These are phyloP conservation scores for Macrotyloma uniflorum DNA, from an alignment of 306 rosid genomes.

Conservation along the genomic window DNA sequence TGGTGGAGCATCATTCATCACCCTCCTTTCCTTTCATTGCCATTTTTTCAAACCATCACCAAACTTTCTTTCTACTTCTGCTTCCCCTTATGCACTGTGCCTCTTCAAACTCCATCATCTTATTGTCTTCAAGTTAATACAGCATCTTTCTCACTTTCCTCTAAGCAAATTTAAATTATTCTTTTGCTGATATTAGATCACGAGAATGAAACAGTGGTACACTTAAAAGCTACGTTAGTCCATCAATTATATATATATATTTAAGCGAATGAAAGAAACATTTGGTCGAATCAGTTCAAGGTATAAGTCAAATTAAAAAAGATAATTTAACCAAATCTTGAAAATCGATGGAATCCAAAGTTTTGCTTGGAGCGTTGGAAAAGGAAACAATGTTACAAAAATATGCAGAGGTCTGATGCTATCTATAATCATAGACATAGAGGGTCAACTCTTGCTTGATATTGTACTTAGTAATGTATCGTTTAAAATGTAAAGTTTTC, in stretches of 20 bases:
- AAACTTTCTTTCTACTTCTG: neutral
- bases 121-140: constrained; percentile 39
- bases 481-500: neutral
- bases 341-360: constrained; percentile 49
- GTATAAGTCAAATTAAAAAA: constrained; percentile 39
- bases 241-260: neutral
- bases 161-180: neutral
- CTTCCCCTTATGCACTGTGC: constrained; percentile 30
- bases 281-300: constrained; percentile 22
- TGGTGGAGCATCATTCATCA: constrained; percentile 32
- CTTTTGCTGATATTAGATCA: no score
- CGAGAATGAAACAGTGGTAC: no score
- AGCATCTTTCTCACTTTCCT: constrained; percentile 30
- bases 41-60: constrained; percentile 29
- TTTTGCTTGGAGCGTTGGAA: neutral
- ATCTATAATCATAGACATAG: neutral
- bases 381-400: constrained; percentile 1
- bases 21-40: constrained; percentile 20
- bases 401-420: constrained; percentile 8
- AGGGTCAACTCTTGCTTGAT: constrained; percentile 35
- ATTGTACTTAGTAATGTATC: neutral
- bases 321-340: constrained; percentile 20
- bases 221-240: neutral
- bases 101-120: constrained; percentile 23
- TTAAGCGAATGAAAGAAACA: neutral